Evolutionary conservation across 352 stramenopile species (phyloP).

Genomic region (Pythium guiyangense): DNA sequence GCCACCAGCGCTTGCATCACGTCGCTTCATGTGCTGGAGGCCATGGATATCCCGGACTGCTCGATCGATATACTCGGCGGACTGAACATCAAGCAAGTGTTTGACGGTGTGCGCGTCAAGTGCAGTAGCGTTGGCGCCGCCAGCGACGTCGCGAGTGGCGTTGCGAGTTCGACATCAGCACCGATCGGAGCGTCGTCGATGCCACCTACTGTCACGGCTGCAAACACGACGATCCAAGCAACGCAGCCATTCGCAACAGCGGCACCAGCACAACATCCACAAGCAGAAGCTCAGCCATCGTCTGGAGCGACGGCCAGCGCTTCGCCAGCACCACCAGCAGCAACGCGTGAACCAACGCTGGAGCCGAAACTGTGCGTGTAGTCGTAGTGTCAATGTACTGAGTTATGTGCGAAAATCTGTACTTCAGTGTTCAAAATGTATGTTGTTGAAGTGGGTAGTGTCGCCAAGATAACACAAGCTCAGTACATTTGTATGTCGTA

Average conservation of each 20-base stretch:
- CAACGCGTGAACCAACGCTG: slow-evolving; percentile 1
- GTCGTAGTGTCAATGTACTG: slow-evolving; percentile 2
- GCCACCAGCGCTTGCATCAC: slow-evolving; percentile 15
- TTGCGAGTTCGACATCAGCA: not conserved
- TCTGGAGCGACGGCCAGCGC: not conserved
- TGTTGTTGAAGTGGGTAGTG: not conserved
- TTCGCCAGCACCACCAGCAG: not conserved
- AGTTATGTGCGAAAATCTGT: not conserved
- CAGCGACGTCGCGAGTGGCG: not conserved
- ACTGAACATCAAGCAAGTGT: slow-evolving; percentile 36
- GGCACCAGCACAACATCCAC: not conserved
- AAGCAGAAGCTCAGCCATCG: not conserved
- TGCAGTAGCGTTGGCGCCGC: slow-evolving; percentile 1
- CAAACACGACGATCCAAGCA: slow-evolving; percentile 2
- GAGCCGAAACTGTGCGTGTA: slow-evolving; percentile 13
- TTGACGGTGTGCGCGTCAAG: slow-evolving; percentile 9
- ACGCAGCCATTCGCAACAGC: slow-evolving; percentile 2
- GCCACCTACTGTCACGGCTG: slow-evolving; percentile 6
- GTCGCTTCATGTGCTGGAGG: slow-evolving; percentile 24
- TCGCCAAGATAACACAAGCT: too few relatives aligned
- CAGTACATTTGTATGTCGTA: too few relatives aligned
- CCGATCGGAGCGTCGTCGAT: not conserved
- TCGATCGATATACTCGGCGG: slow-evolving; percentile 36
- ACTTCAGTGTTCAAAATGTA: not conserved
- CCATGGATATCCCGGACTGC: slow-evolving; percentile 35